A percentile compares a stretch with the other conserved stretches of the same genome.
phyloP scores from a whole-genome alignment of 2,329 filamentous ascomycete species.

The Fonsecaea pugnacius region DNA sequence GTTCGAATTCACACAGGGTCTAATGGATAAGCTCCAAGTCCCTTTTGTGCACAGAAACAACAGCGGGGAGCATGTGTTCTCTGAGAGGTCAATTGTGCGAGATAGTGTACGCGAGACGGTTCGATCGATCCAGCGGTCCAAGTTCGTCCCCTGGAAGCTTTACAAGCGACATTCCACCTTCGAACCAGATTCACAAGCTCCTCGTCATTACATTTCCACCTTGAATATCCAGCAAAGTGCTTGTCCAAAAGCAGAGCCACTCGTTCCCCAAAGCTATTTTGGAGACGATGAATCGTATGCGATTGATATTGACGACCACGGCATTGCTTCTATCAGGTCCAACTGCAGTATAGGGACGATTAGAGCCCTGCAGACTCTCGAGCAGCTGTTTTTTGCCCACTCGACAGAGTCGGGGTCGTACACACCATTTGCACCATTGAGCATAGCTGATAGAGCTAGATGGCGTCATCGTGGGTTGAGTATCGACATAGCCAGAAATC shows the following conservation, averaged over 20 bases:
- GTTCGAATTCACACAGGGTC: constrained; percentile 10
- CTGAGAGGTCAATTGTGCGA: constrained; percentile 34
- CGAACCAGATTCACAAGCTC: constrained; percentile 33
- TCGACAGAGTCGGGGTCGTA: constrained; percentile 56
- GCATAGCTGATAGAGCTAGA: constrained; percentile 72
- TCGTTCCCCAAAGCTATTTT: constrained; percentile 31
- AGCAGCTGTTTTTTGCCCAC: constrained; percentile 41
- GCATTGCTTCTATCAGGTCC: constrained; percentile 35
- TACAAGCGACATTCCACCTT: constrained; percentile 37
- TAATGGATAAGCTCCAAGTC: constrained; percentile 19
- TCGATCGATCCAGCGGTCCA: constrained; percentile 32
- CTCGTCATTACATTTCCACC: constrained; percentile 30
- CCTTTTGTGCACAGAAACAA: constrained; percentile 3
- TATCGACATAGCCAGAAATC: constrained; percentile 76
- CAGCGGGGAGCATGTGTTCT: constrained; percentile 4
- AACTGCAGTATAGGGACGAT: constrained; percentile 38
- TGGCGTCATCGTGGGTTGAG: constrained; percentile 80
- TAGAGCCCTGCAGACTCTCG: constrained; percentile 39
- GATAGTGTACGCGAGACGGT: constrained; percentile 35
- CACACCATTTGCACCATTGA: constrained; percentile 70
- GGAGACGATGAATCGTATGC: constrained; percentile 39
- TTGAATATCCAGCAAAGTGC: constrained; percentile 35
- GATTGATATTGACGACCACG: constrained; percentile 35
- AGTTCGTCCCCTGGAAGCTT: constrained; percentile 42
- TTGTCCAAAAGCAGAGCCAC: constrained; percentile 22